phyloP scores from a whole-genome alignment of 345 rosid genomes.

The Bruguiera gymnorhiza region DNA sequence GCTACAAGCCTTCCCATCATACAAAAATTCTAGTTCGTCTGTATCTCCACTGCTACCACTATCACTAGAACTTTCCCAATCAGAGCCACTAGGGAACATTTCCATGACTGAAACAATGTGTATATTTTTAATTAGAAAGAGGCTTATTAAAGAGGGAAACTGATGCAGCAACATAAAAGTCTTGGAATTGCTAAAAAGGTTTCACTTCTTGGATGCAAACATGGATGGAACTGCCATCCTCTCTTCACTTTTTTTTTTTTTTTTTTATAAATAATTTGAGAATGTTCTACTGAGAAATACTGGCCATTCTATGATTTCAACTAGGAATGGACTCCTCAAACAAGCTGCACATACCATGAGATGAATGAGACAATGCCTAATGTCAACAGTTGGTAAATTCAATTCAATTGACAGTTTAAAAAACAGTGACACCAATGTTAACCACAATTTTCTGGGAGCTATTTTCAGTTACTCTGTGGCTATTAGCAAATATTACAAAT shows the following conservation, averaged over 20 bases:
- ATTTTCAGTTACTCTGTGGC: neutral
- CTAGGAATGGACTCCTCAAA: neutral
- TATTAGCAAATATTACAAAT: neutral
- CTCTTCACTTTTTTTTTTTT: neutral
- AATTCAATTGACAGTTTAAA: neutral
- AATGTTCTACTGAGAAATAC: neutral
- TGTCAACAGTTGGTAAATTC: neutral
- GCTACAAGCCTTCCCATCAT: conserved; percentile 55
- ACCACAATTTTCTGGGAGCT: neutral
- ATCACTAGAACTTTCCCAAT: conserved; percentile 87
- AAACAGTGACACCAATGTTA: no score
- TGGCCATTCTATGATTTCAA: conserved; percentile 2
- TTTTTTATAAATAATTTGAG: neutral
- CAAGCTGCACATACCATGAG: neutral
- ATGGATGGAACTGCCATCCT: neutral
- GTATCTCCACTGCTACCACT: conserved; percentile 72
- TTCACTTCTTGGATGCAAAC: conserved; percentile 3
- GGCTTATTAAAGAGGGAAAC: neutral
- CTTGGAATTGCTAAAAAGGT: neutral
- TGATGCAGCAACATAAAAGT: neutral
- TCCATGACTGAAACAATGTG: conserved; percentile 54
- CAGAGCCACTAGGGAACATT: conserved; percentile 55
- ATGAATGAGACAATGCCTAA: neutral
- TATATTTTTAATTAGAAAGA: conserved; percentile 16
- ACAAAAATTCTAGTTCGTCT: conserved; percentile 55